Evolutionary conservation across 148 eudicot species (phyloP).

Genomic region (Amaranthus palmeri): DNA sequence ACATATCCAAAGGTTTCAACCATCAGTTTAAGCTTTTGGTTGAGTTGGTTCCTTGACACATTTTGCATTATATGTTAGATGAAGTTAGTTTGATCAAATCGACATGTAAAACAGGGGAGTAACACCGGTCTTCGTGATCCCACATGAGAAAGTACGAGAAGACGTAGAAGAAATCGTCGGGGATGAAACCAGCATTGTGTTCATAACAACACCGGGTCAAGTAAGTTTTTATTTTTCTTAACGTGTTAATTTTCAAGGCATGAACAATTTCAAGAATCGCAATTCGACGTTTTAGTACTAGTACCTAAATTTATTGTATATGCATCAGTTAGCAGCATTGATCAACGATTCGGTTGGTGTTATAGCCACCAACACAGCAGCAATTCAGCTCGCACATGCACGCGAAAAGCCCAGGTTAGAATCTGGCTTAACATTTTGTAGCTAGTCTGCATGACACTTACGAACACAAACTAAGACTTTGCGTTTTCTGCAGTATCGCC

Average conservation of each 20-base stretch:
- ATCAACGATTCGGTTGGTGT: conserved; percentile 86
- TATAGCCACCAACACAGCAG: conserved; percentile 87
- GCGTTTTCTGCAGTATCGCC: conserved; percentile 54
- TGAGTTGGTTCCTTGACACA: too few species aligned
- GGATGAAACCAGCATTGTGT: conserved; percentile 66
- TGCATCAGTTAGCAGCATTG: conserved; percentile 70
- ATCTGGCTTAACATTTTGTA: not conserved
- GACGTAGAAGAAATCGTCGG: conserved; percentile 70
- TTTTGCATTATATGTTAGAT: not conserved
- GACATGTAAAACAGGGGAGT: conserved; percentile 44
- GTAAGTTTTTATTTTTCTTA: conserved; percentile 26
- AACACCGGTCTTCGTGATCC: conserved; percentile 78
- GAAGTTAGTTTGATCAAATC: not conserved
- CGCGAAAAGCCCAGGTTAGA: conserved; percentile 71
- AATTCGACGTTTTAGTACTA: not conserved
- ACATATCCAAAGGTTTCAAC: too few species aligned
- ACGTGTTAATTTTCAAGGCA: not conserved
- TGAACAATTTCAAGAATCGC: not conserved
- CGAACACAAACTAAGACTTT: not conserved
- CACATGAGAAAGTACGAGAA: conserved; percentile 90
- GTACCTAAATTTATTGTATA: not conserved
- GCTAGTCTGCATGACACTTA: not conserved
- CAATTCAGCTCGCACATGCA: conserved; percentile 70
- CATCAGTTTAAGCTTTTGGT: too few species aligned
- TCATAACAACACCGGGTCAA: conserved; percentile 90